phyloP scores from a whole-genome alignment of 495 filamentous ascomycete species.

The Aspergillus hancockii region DNA sequence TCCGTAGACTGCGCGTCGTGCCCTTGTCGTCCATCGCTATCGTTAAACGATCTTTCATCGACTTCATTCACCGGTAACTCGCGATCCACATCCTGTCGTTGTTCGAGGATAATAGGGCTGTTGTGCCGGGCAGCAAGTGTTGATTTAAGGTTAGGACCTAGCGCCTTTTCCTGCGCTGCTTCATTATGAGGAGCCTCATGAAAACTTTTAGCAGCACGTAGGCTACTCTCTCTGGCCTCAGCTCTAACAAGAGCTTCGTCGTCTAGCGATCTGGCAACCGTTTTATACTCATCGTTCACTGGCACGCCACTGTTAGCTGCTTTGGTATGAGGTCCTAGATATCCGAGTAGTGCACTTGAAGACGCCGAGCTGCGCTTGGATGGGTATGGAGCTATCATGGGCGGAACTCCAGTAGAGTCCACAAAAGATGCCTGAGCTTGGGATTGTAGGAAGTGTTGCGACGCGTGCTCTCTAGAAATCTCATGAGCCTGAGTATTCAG shows the following conservation, averaged over 20 bases:
- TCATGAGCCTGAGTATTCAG: background rate
- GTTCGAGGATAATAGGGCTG: background rate
- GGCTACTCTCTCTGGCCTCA: background rate
- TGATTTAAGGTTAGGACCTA: background rate
- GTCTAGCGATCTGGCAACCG: background rate
- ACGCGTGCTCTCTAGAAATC: background rate
- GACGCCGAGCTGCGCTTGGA: background rate
- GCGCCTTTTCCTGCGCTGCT: background rate
- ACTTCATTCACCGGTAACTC: background rate
- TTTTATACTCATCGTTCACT: background rate
- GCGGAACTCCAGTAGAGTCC: background rate
- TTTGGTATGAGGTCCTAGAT: background rate
- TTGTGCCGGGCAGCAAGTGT: background rate
- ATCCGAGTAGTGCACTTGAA: slow-evolving; percentile 8
- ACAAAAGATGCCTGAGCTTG: slow-evolving; percentile 7
- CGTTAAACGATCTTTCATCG: background rate
- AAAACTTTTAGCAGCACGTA: background rate
- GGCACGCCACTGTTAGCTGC: background rate
- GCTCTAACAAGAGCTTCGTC: background rate
- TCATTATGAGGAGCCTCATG: background rate
- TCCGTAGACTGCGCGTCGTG: background rate
- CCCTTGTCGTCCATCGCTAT: background rate
- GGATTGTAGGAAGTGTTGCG: slow-evolving; percentile 9
- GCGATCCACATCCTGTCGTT: background rate
- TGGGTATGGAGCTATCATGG: background rate